phyloP scores from a whole-genome alignment of 805 yeast species.

The Ogataea paraovalis region DNA sequence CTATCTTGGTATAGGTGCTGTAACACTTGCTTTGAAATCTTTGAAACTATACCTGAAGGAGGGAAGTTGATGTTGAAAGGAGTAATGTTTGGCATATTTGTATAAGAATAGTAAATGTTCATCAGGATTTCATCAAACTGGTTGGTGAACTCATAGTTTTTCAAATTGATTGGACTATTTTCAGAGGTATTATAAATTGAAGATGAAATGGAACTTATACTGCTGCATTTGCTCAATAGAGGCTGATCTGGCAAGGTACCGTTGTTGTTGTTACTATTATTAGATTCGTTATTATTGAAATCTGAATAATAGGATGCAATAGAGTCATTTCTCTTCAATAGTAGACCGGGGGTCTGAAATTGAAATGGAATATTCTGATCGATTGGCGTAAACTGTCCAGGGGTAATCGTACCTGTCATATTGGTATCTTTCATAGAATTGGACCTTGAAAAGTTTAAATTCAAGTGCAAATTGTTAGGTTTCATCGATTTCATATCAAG shows the following conservation, averaged over 20 bases:
- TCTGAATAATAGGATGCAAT: conserved; percentile 17
- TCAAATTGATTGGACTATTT: conserved; percentile 19
- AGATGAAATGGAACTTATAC: conserved; percentile 22
- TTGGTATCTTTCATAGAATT: conserved; percentile 14
- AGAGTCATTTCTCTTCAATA: conserved; percentile 16
- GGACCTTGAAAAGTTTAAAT: conserved; percentile 17
- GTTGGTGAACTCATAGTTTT: conserved; percentile 30
- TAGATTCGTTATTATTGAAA: conserved; percentile 3
- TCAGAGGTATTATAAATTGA: conserved; percentile 16
- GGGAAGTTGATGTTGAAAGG: conserved; percentile 66
- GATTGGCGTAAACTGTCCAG: conserved; percentile 20
- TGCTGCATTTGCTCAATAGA: conserved; percentile 17
- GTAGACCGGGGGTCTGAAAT: conserved; percentile 21
- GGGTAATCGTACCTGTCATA: conserved; percentile 10
- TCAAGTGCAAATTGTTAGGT: conserved; percentile 20
- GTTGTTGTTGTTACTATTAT: conserved; percentile 4
- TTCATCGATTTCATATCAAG: conserved; percentile 25
- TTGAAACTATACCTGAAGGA: conserved; percentile 61
- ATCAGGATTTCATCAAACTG: conserved; percentile 43
- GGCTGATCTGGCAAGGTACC: conserved; percentile 1
- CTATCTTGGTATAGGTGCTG: conserved; percentile 18
- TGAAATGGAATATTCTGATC: conserved; percentile 19
- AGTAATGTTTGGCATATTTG: conserved; percentile 57
- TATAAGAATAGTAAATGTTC: conserved; percentile 44
- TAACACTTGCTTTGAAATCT: conserved; percentile 54